Percentiles rank a stretch among this genome's conserved stretches.
Evolutionary conservation across 2,329 filamentous ascomycete genomes (phyloP).

Genomic region (Microthyrium microscopicum): DNA sequence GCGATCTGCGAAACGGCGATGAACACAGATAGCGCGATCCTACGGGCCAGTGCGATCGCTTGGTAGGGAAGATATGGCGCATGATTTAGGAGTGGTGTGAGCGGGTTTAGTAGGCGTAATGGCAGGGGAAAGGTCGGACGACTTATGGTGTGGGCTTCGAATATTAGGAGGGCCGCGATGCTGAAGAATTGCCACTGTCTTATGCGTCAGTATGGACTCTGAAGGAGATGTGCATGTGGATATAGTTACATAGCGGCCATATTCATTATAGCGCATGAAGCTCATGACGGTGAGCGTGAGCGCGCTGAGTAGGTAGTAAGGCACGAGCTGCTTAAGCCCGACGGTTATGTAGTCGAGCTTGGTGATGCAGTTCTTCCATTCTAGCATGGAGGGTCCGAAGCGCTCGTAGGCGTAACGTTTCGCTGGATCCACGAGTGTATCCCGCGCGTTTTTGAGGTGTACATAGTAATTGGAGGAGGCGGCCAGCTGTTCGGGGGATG

Average conservation of each 20-base stretch:
- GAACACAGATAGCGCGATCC: constrained; percentile 51
- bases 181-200: constrained; percentile 32
- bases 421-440: constrained; percentile 61
- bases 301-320: constrained; percentile 44
- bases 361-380: constrained; percentile 50
- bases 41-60: constrained; percentile 56
- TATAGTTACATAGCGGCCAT: constrained; percentile 37
- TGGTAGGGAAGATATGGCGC: constrained; percentile 72
- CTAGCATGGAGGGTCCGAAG: constrained; percentile 57
- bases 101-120: constrained; percentile 32
- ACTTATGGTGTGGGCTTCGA: constrained; percentile 42
- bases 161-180: constrained; percentile 35
- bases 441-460: constrained; percentile 65
- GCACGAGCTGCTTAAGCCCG: constrained; percentile 44
- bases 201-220: no score
- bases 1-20: constrained; percentile 8
- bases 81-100: constrained; percentile 27
- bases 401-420: constrained; percentile 79
- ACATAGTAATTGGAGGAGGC: no score
- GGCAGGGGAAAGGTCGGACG: constrained; percentile 29
- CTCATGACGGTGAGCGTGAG: constrained; percentile 44
- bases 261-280: constrained; percentile 49
- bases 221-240: neutral
- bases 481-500: constrained; percentile 20
- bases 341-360: constrained; percentile 55